These are phyloP conservation scores for Xylariaceae sp. DNA, from an alignment of 2,329 filamentous ascomycete species.

Conservation along the genomic window DNA sequence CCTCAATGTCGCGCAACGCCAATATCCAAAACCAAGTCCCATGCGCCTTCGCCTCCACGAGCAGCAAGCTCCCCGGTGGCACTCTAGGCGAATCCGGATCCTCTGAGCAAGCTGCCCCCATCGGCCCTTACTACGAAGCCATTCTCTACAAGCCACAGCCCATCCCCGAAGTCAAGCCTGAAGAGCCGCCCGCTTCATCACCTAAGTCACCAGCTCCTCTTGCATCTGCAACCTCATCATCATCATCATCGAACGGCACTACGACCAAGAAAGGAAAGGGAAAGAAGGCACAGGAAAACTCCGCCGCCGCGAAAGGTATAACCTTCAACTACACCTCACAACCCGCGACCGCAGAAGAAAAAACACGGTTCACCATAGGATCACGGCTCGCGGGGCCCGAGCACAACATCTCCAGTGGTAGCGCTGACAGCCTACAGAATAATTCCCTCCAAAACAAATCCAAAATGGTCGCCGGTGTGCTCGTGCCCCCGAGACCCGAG, in stretches of 20 bases:
- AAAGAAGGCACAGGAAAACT: conserved; percentile 3
- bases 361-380: conserved; percentile 72
- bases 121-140: conserved; percentile 57
- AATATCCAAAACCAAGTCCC: conserved; percentile 17
- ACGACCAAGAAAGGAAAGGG: conserved; percentile 21
- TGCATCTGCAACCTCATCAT: too few relatives aligned
- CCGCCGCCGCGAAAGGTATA: conserved; percentile 1
- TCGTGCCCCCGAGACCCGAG: conserved; percentile 75
- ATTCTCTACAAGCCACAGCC: conserved; percentile 47
- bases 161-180: conserved; percentile 39
- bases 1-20: conserved; percentile 11
- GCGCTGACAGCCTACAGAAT: conserved; percentile 56
- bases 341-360: conserved; percentile 46
- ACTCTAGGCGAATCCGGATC: conserved; percentile 23
- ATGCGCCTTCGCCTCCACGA: conserved; percentile 22
- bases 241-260: conserved; percentile 11
- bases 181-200: conserved; percentile 41
- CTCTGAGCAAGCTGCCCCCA: conserved; percentile 43
- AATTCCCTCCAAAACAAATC: conserved; percentile 57
- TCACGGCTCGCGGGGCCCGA: conserved; percentile 71
- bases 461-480: conserved; percentile 68
- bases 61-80: conserved; percentile 24
- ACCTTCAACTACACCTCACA: conserved; percentile 5
- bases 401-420: too few relatives aligned
- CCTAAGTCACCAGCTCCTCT: too few relatives aligned